Evolutionary conservation across 768 basidiomycete species (phyloP).

Genomic region (Aureoboletus auriporus): DNA sequence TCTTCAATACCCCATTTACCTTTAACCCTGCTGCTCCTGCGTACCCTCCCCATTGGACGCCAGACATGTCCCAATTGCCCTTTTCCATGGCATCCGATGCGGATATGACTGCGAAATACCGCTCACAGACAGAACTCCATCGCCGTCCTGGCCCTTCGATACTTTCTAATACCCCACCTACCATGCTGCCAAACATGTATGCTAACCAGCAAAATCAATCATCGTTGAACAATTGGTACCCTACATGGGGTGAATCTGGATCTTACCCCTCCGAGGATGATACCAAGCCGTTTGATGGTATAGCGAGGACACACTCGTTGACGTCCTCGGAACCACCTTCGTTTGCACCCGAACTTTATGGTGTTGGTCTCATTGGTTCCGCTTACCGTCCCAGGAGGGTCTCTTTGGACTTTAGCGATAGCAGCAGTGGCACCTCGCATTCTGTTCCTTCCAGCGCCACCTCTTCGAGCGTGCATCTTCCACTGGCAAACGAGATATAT

Average conservation of each 20-base stretch:
- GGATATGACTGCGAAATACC: constrained; percentile 47
- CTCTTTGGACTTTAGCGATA: constrained; percentile 41
- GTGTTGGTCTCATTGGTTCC: constrained; percentile 16
- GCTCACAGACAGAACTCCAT: constrained; percentile 42
- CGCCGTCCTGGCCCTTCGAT: constrained; percentile 28
- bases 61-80: constrained; percentile 21
- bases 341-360: constrained; percentile 21
- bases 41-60: constrained; percentile 15
- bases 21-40: constrained; percentile 21
- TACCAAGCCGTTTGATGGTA: constrained; percentile 23
- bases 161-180: constrained; percentile 2
- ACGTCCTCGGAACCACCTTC: constrained; percentile 20
- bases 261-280: constrained; percentile 25
- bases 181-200: constrained; percentile 16
- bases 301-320: constrained; percentile 17
- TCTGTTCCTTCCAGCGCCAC: constrained; percentile 52
- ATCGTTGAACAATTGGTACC: constrained; percentile 19
- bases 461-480: constrained; percentile 51
- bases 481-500: constrained; percentile 31
- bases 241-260: constrained; percentile 24
- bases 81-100: constrained; percentile 20
- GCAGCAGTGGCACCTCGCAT: constrained; percentile 38
- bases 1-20: constrained; percentile 30
- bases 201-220: constrained; percentile 14
- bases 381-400: constrained; percentile 28